These are phyloP conservation scores for Podospora pseudoanserina DNA, from an alignment of 495 filamentous ascomycete genomes.

Conservation along the genomic window DNA sequence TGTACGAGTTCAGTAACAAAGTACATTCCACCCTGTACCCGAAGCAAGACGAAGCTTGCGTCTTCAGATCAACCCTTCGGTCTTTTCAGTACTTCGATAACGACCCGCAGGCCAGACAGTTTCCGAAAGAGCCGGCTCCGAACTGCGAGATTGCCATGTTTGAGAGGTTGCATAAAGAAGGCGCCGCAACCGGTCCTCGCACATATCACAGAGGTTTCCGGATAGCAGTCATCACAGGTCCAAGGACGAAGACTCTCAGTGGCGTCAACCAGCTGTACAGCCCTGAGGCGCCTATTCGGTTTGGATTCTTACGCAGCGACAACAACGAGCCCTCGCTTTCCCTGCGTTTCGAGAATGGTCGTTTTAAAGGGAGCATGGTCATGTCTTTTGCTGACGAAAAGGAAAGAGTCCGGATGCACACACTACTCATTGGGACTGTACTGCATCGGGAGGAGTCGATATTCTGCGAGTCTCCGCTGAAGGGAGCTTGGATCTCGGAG, in stretches of 20 bases:
- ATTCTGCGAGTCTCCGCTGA: conserved; percentile 58
- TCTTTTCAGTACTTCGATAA: conserved; percentile 74
- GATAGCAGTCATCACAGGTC: conserved; percentile 67
- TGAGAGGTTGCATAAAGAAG: conserved; percentile 58
- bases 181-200: conserved; percentile 63
- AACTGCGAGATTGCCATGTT: conserved; percentile 69
- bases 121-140: conserved; percentile 68
- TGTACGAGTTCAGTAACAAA: conserved; percentile 74
- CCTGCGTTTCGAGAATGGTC: conserved; percentile 65
- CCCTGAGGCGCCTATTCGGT: conserved; percentile 61
- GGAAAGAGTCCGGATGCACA: conserved; percentile 63
- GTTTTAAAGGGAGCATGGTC: conserved; percentile 61
- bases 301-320: conserved; percentile 66
- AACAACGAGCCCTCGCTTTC: conserved; percentile 63
- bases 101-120: conserved; percentile 57
- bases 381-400: conserved; percentile 68
- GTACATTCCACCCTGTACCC: conserved; percentile 65
- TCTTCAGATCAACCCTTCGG: conserved; percentile 62
- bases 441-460: conserved; percentile 58
- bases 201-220: conserved; percentile 72
- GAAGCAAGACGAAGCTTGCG: conserved; percentile 58
- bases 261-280: conserved; percentile 63
- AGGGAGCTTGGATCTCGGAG: conserved; percentile 61
- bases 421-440: conserved; percentile 63
- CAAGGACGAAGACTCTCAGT: conserved; percentile 69